Evolutionary conservation across 495 filamentous ascomycete species (phyloP), one percentile per base, ranked within the genome.

Genomic region (Neurospora sp.): DNA sequence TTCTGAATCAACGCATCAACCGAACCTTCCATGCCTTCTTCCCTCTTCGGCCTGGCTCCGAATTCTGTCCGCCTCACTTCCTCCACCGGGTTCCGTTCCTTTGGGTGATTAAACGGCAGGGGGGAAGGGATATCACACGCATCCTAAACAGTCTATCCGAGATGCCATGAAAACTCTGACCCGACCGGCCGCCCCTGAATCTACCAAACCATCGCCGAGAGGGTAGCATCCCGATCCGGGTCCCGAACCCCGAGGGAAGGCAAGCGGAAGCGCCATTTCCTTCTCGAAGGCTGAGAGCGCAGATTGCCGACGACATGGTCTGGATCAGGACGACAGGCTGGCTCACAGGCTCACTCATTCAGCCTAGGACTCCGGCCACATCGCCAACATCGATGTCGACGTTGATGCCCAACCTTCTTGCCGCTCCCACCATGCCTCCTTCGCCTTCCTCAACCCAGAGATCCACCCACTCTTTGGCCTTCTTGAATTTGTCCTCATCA

Each of bases 381-480:
- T 39, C 38, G 47, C 70, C 40, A 16, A 14, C 27, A 31, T 37
- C 14, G 31, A 22, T n/a, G 47, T 53, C 42, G 70, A 37, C 31
- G 8, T 72, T 41, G 59, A 31, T 16, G 45, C 69, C 85, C 83
- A 80, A 86, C 75, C 81, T 81, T 75, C 80, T 81, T 14, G 87
- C 88, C 12, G 89, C 79, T 74, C 86, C 85, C 44, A 86, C 65
- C 73, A 90, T 87, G 6, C 89, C 89, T 9, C 79, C 84, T 70
- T 89, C 82, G 0, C 75, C 80, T 45, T 80, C 76, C 9, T 69
- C 73, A 59, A 91, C 79, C 90, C 90, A 92, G 69, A 91, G 65
- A 75, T 91, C 89, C 40, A 90, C 90, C 86, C 88, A 93, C 5
- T 82, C 84, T 73, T 86, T 88, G 70, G 82, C 82, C 69, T 85